Percentiles rank a stretch among this genome's conserved stretches.
Evolutionary conservation across 2,329 filamentous ascomycete genomes (phyloP).

Genomic region (Scedosporium aurantiacum): DNA sequence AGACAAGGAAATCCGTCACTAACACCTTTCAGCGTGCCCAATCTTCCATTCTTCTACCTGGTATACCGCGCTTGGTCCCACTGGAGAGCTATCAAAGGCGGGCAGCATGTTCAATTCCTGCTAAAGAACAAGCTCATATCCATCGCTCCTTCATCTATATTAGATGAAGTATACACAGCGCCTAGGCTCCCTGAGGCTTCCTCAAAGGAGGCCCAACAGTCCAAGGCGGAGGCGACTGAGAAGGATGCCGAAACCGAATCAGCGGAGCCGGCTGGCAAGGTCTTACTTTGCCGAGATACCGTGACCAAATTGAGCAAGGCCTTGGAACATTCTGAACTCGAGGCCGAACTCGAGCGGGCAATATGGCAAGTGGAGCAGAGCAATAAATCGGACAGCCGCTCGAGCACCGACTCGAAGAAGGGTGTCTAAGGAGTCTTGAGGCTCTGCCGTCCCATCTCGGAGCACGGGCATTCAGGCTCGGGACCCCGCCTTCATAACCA

Average conservation of each 20-base stretch:
- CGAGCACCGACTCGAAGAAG: background rate
- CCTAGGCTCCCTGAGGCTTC: constrained; percentile 13
- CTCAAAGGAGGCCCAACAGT: constrained; percentile 8
- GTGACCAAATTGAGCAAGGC: constrained; percentile 28
- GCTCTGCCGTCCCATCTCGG: background rate
- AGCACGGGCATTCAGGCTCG: background rate
- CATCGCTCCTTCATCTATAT: constrained; percentile 50
- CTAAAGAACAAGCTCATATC: constrained; percentile 60
- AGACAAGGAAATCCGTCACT: background rate
- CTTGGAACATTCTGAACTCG: constrained; percentile 58
- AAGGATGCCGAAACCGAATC: constrained; percentile 9
- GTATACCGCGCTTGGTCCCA: constrained; percentile 86
- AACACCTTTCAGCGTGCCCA: constrained; percentile 55
- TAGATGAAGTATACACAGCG: constrained; percentile 61
- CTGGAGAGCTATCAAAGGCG: constrained; percentile 76
- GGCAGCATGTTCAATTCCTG: constrained; percentile 74
- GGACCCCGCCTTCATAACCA: background rate
- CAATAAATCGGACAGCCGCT: constrained; percentile 28
- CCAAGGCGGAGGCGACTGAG: constrained; percentile 2
- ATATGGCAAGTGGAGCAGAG: constrained; percentile 59
- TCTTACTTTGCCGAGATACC: background rate
- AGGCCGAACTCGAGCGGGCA: constrained; percentile 62
- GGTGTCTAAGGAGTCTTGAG: background rate
- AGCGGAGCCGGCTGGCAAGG: background rate
- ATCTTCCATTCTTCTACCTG: constrained; percentile 95